Base-by-base conservation (phyloP, 2,329 filamentous ascomycete genomes). In the Chaetomiaceae sp. region DNA sequence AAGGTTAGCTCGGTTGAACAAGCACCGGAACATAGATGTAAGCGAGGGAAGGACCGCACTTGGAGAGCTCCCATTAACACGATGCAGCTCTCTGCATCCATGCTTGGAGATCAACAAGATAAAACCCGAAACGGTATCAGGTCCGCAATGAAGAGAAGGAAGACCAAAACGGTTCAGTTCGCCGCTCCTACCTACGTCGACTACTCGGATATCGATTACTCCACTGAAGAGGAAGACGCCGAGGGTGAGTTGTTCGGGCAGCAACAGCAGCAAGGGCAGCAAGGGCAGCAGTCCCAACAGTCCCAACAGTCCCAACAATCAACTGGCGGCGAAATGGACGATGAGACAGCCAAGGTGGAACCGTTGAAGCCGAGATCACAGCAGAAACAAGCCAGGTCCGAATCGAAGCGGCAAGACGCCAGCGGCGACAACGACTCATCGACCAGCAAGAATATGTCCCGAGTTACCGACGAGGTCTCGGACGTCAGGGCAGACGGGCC, bases 11-110 rank as follows among this genome's bases (percentile, higher is more conserved):
- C 84, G 94, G 59, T 73, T 97, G 59, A 99, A 99, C 71, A 99
- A 99, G 72, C 94, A 99, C 72, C 84, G 94, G 66, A 99, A 99
- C 66, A 91, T 97, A 63, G 94, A 99, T 74, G 90, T 95, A 81
- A 59, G 89, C 63, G 37, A 20, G 27, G 40, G 18, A 4, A 8
- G n/a, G 4, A 16, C 45, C 34, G 16, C 30, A 10, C 25, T 20
- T 14, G 11, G 8, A 30, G 30, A 14, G n/a, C 18, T 33, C 27
- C 11, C 37, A 46, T 65, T 72, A 53, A 71, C 66, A 58, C 33
- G 58, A 52, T 67, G 44, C 67, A 84, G 79, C 69, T 85, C 27
- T 82, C 81, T 25, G 78, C 80, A 8, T 75, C 80, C 8, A 85
- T 85, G 81, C 73, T 85, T 38, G 78, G 78, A 34, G 81, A 85